These are phyloP conservation scores for Epicoccum sorghinum DNA, from an alignment of 2,329 filamentous ascomycete species.

Conservation along the genomic window DNA sequence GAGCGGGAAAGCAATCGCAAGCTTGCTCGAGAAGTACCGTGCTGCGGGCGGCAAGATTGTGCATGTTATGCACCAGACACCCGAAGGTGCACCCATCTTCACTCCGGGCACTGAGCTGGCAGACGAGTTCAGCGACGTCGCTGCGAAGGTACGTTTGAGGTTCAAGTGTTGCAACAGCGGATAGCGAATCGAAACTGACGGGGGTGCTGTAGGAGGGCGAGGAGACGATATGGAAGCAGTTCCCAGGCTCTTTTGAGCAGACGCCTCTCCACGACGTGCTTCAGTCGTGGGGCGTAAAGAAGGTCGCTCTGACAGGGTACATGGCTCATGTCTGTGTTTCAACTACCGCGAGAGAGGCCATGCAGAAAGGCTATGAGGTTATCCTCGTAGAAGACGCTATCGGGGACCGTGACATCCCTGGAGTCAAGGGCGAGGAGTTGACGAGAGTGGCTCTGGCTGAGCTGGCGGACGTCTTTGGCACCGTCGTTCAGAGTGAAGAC, in stretches of 20 bases:
- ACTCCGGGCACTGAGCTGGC: slow-evolving; percentile 66
- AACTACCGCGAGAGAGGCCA: slow-evolving; percentile 66
- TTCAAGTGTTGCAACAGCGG: background rate
- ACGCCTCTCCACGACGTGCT: slow-evolving; percentile 65
- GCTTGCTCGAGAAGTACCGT: slow-evolving; percentile 67
- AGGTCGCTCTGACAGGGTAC: slow-evolving; percentile 67
- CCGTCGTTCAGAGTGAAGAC: slow-evolving; percentile 60
- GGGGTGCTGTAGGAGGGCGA: slow-evolving; percentile 52
- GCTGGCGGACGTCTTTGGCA: slow-evolving; percentile 68
- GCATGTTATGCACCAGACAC: slow-evolving; percentile 66
- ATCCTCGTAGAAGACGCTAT: slow-evolving; percentile 66
- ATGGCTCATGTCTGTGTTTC: slow-evolving; percentile 71
- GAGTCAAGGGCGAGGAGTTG: slow-evolving; percentile 62
- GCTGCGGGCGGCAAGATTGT: slow-evolving; percentile 60
- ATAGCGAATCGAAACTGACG: background rate
- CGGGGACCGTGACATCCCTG: slow-evolving; percentile 70
- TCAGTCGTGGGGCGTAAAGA: slow-evolving; percentile 58
- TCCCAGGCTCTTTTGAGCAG: slow-evolving; percentile 65
- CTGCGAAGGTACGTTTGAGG: slow-evolving; percentile 44
- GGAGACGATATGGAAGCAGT: slow-evolving; percentile 62
- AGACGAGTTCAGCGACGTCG: slow-evolving; percentile 66
- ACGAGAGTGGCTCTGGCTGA: slow-evolving; percentile 59
- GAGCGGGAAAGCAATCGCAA: slow-evolving; percentile 63
- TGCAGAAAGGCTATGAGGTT: slow-evolving; percentile 68
- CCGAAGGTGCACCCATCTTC: slow-evolving; percentile 69